Evolutionary conservation across 2,329 filamentous ascomycete species (phyloP).

Genomic region (Xylariaceae sp.): DNA sequence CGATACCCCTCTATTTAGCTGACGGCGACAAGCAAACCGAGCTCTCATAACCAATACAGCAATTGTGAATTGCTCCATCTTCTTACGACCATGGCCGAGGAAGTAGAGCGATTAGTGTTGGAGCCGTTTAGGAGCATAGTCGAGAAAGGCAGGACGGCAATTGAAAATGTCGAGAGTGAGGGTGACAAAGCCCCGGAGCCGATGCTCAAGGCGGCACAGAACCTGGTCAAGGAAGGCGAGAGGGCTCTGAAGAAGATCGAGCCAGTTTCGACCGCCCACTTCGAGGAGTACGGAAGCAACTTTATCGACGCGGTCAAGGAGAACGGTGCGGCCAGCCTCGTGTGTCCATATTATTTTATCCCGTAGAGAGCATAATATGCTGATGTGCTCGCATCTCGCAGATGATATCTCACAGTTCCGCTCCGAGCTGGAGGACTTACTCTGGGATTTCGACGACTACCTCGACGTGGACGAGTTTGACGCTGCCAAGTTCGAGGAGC

Average conservation of each 20-base stretch:
- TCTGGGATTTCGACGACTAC: conserved; percentile 55
- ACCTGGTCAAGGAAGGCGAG: conserved; percentile 43
- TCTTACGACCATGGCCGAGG: conserved; percentile 31
- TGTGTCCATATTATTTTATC: conserved; percentile 1
- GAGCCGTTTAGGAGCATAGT: conserved; percentile 49
- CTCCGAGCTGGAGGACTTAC: conserved; percentile 41
- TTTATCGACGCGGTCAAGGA: conserved; percentile 50
- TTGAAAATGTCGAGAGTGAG: conserved; percentile 40
- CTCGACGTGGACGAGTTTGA: conserved; percentile 46
- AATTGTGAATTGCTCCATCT: too few species aligned
- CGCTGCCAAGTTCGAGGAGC: conserved; percentile 42
- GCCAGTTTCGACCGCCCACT: conserved; percentile 43
- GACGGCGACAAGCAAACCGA: too few species aligned
- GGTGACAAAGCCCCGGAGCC: conserved; percentile 31
- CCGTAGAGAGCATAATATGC: too few species aligned
- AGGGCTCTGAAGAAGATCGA: conserved; percentile 46
- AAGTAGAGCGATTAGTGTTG: conserved; percentile 39
- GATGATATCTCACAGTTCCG: conserved; percentile 47
- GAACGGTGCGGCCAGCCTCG: conserved; percentile 39
- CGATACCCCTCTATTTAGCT: background rate
- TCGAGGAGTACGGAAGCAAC: conserved; percentile 43
- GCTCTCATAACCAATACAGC: too few species aligned
- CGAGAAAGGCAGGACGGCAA: conserved; percentile 43
- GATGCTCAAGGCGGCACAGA: conserved; percentile 47
- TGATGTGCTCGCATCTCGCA: conserved; percentile 21